phyloP scores from a whole-genome alignment of 345 rosid genomes.

The Iberis pinnata region DNA sequence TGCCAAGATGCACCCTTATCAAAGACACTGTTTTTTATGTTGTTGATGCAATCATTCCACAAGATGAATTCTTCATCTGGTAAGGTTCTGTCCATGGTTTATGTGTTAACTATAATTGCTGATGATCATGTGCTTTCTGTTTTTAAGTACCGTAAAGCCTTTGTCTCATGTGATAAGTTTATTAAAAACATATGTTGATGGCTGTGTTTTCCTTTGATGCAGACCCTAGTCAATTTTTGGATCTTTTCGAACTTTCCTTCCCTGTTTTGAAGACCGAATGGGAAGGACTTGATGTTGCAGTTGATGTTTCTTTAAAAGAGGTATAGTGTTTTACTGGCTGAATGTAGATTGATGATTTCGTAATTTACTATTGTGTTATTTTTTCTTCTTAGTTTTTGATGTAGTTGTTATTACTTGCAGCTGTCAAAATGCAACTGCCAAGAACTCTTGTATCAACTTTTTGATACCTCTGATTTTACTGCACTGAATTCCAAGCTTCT shows the following conservation, averaged over 20 bases:
- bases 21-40: slow-evolving; percentile 59
- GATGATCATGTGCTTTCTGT: slow-evolving; percentile 9
- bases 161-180: slow-evolving; percentile 9
- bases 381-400: slow-evolving; percentile 5
- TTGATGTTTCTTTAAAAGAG: slow-evolving; percentile 41
- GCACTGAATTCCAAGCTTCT: slow-evolving; percentile 45
- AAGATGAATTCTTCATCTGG: slow-evolving; percentile 26
- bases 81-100: slow-evolving; percentile 14
- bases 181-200: slow-evolving; percentile 8
- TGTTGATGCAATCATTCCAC: slow-evolving; percentile 61
- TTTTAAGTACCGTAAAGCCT: not conserved
- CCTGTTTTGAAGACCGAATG: slow-evolving; percentile 66
- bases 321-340: slow-evolving; percentile 33
- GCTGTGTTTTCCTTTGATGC: slow-evolving; percentile 27
- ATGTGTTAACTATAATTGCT: slow-evolving; percentile 11
- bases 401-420: slow-evolving; percentile 33
- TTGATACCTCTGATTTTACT: slow-evolving; percentile 37
- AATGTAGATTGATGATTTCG: slow-evolving; percentile 9
- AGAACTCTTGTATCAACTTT: slow-evolving; percentile 50
- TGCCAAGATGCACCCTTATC: slow-evolving; percentile 42
- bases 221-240: slow-evolving; percentile 41
- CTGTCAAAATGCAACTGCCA: slow-evolving; percentile 51
- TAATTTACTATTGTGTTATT: slow-evolving; percentile 2
- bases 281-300: slow-evolving; percentile 41
- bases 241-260: slow-evolving; percentile 59